Evolutionary conservation across 176 grass and related monocot genomes (phyloP).

Genomic region (Eremochloa ophiuroides): DNA sequence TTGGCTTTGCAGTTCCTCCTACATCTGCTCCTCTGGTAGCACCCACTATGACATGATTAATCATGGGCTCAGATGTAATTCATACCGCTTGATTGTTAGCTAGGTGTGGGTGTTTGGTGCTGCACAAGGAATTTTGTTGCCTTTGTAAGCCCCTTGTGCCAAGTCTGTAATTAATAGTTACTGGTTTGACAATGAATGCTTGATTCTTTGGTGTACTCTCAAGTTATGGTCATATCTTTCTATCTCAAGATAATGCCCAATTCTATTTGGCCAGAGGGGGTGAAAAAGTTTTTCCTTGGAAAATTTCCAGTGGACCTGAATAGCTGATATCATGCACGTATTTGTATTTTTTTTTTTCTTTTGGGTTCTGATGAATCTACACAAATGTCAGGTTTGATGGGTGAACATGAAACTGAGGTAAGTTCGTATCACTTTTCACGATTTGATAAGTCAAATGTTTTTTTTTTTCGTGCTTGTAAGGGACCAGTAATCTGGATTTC

Average conservation of each 20-base stretch:
- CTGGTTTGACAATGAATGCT: constrained; percentile 25
- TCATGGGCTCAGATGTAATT: constrained; percentile 8
- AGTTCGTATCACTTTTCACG: background rate
- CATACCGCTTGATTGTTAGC: constrained; percentile 28
- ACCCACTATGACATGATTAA: constrained; percentile 57
- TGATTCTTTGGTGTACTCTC: constrained; percentile 36
- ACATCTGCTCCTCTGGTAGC: constrained; percentile 52
- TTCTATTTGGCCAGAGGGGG: constrained; percentile 8
- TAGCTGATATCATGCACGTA: constrained; percentile 5
- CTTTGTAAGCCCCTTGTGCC: constrained; percentile 27
- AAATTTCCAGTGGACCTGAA: background rate
- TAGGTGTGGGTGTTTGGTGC: constrained; percentile 30
- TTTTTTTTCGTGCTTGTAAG: background rate
- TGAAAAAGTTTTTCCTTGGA: constrained; percentile 13
- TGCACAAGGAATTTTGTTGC: constrained; percentile 39
- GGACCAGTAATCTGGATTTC: background rate
- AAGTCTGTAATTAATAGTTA: constrained; percentile 53
- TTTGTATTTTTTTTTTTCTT: background rate
- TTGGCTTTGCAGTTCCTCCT: constrained; percentile 51
- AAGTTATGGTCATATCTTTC: constrained; percentile 28
- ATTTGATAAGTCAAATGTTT: constrained; percentile 7
- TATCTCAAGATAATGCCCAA: constrained; percentile 28
- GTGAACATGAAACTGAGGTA: background rate
- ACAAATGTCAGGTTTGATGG: background rate
- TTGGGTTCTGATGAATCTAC: constrained; percentile 14